Evolutionary conservation across 2,329 filamentous ascomycete species (phyloP), one percentile per base, ranked within the genome.

Genomic region (Rhynchosporium graminicola): DNA sequence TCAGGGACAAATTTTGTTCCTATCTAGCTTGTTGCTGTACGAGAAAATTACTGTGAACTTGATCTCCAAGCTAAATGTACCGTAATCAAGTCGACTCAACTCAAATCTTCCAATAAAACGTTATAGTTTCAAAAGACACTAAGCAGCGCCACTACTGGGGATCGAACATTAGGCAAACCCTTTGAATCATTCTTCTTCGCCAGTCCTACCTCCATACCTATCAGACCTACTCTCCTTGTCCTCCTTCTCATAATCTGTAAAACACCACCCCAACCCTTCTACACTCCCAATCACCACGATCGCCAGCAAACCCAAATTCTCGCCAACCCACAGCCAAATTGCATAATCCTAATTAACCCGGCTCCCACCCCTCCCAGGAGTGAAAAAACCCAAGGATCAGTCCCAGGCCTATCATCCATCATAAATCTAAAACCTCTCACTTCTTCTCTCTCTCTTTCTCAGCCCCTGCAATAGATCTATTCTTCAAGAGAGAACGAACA

Each of bases 321-420:
- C 68, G 2, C 73, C 73, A 33, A 74, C 65, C 65, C 68, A 74
- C 26, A 68, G 59, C 42, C 74, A 75, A 43, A 71, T 60, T 36
- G 40, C 36, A 61, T 70, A 70, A 64, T 76, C 73, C 73, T 72
- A 74, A 48, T 71, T 69, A 28, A 68, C 64, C 73, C 70, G 74
- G 1, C 68, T 72, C 2, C 69, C 70, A 9, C 73, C 73, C 5
- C 63, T 59, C n/a, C 57, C 68, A 57, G 74, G 70, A 0, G 66
- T 72, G 57, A 72, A 75, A 61, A 74, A 5, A 73, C 65, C 67
- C 68, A 74, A 1, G 66, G 67, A 26, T 71, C 70, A 28, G 43
- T 7, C 3, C n/a, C n/a, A 1, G 43, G 43, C 20, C 43, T n/a
- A 46, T 46, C 43, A 10, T 46, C 43, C 43, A 46, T 46, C n/a